Evolutionary conservation across 805 yeast genomes (phyloP), one percentile per base, ranked within the genome.

Genomic region (Saccharomycopsis lassenensis): DNA sequence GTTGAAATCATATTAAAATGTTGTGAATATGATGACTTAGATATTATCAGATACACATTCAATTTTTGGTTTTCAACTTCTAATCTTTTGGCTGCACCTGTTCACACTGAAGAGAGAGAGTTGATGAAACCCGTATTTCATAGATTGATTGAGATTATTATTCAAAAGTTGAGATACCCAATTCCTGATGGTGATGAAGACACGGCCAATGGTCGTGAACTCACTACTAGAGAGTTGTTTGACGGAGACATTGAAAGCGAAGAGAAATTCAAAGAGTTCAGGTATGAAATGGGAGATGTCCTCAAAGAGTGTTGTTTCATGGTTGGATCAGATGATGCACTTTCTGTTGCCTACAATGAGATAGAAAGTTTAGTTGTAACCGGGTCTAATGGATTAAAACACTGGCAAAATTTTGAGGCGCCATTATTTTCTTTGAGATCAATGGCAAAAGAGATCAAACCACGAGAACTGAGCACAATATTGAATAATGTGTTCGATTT

Each of bases 271-370:
- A 77, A 83, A 50, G 93, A 85, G 41, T 91, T 89, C 58, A 69
- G 99, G 51, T 91, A 91, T 57, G 95, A 85, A 39, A 83, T 91
- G 82, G 97, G 97, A 25, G 97, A 91, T 55, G 95, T 89, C n/a
- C 61, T 91, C 43, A 93, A 93, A 52, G 94, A 86, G 53, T 86
- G 97, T 61, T 83, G 96, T 48, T 82, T 83, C 1, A 89, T 91
- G 3, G 75, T 84, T 29, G 97, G 97, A 1, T 66, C 93, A 2
- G 59, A 70, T 7, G 62, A 58, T 27, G 85, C 95, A 0, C 62
- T 91, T 24, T 56, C 60, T 16, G 76, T 82, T 36, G 94, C 95
- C 14, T 79, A 75, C 21, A 51, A 49, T 33, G 61, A 65, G n/a
- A 52, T 56, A 28, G 18, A 5, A 4, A 10, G 27, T 5, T 8